A percentile compares a stretch with the other conserved stretches of the same genome.
These are phyloP conservation scores for Eucalyptus regnans DNA, from an alignment of 345 rosid species.

Conservation along the genomic window DNA sequence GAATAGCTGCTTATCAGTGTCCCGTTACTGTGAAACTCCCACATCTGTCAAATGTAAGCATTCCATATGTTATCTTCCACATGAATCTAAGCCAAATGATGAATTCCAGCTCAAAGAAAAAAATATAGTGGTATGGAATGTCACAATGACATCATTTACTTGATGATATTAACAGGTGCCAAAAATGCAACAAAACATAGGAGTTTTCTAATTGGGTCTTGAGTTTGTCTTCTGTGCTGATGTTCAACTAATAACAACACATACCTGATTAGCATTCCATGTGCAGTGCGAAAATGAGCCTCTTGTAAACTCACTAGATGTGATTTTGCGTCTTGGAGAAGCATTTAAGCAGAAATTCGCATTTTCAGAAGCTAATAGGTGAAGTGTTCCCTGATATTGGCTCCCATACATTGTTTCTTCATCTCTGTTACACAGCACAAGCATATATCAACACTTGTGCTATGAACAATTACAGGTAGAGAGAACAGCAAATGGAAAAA, in stretches of 20 bases:
- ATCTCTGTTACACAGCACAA: conserved; percentile 26
- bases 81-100: background rate
- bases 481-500: background rate
- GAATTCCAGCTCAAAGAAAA: background rate
- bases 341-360: conserved; percentile 63
- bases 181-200: background rate
- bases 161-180: background rate
- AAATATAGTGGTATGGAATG: background rate
- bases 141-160: background rate
- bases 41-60: conserved; percentile 40
- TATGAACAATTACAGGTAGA: background rate
- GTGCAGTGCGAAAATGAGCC: conserved; percentile 61
- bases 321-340: conserved; percentile 52
- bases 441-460: background rate
- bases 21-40: conserved; percentile 60
- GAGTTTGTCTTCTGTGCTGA: background rate
- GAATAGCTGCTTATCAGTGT: conserved; percentile 61
- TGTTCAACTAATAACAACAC: background rate
- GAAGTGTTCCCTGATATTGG: conserved; percentile 26
- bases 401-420: conserved; percentile 29
- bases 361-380: conserved; percentile 37
- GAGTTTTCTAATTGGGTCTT: background rate
- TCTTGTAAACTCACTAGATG: conserved; percentile 47
- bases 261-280: conserved; percentile 76
- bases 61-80: background rate